Base-by-base conservation (phyloP, 1,139 yeast genomes). In the Geotrichum reessii region DNA sequence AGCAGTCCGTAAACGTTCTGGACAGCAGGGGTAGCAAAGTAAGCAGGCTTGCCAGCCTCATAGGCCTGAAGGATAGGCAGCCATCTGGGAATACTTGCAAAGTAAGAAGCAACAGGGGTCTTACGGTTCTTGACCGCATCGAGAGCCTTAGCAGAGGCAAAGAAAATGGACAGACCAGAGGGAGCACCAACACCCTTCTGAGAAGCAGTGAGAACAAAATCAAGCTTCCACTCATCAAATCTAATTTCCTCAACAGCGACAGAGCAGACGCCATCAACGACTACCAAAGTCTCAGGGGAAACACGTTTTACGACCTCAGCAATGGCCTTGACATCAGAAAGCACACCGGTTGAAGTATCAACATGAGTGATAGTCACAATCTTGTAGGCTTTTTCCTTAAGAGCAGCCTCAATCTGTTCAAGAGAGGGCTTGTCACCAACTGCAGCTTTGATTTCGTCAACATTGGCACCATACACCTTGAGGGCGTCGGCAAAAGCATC, bases 161-260 rank as follows among this genome's bases (percentile, higher is more conserved):
- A 82, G 44, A 88, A 84, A 67, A 92, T 81, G 27, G 93, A 84
- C 66, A 92, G 81, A 31, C 99, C 99, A 17, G 97, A 86, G 57
- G 98, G 97, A 40, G 87, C 95, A 59, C 97, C 97, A 69, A 92
- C 78, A 46, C 97, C 98, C 78, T 92, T 93, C 74, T 92, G 98
- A 22, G 97, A 90, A 1, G 96, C 98, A 55, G 96, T 87, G 65
- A 92, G 78, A 50, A 84, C 95, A 66, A 81, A 89, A 74, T 92
- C 99, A 60, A 92, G 74, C 12, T 91, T 92, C 98, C 98, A 93
- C 44, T 80, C 80, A 72, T 90, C 95, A 71, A 93, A 92, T 69
- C 87, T 84, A 64, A 93, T 77, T 66, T 84, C 81, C 74, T 92
- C 99, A 61, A 89, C 95, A 42, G 87, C 98, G 63, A 92, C 82